Evolutionary conservation across 2,329 filamentous ascomycete species (phyloP), one percentile per base, ranked within the genome.

Genomic region (Colletotrichum lupini): DNA sequence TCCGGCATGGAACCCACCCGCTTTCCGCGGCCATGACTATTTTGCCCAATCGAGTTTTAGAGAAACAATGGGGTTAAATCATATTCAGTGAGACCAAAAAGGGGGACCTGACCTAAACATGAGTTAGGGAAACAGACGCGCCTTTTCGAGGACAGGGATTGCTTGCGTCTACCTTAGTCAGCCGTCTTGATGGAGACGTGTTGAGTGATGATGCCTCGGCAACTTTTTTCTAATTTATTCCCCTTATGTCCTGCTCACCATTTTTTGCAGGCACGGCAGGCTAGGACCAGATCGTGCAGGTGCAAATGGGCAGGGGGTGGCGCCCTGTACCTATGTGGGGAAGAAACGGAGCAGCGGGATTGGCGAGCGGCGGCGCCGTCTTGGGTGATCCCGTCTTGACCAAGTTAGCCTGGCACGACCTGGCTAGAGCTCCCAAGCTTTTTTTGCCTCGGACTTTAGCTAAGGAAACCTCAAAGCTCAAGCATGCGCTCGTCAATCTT

Each of bases 181-280:
- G 58, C 49, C 22, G 42, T 24, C 12, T 53, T 16, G 19, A 46
- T 55, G 5, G 22, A 12, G 12, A 14, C 37, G 32, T 35, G 1
- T 55, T 16, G n/a, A 71, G 53, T 30, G 68, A 72, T 68, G 69
- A 72, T 68, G 69, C 69, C 69, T 72, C 65, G 69, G 69, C 42
- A 69, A 58, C 11, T 64, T 69, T 52, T 28, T 35, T 64, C 62
- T 57, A 28, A 28, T 37, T 46, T 22, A 26, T 26, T 26, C 8
- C 49, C 3, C 14, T 49, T 49, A 8, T 49, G 42, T 49, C 37
- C 19, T 49, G 16, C 42, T 5, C 19, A 49, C 42, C 42, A 46
- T n/a, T 19, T 46, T 9, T 46, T 46, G 16, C 42, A n/a, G 16
- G 42, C 19, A 35, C 11, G 32, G 32, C 32, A 11, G 32, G 32